Conservation (phyloP, 1,284 basidiomycete species). For the Afroboletus lepidellus region DNA sequence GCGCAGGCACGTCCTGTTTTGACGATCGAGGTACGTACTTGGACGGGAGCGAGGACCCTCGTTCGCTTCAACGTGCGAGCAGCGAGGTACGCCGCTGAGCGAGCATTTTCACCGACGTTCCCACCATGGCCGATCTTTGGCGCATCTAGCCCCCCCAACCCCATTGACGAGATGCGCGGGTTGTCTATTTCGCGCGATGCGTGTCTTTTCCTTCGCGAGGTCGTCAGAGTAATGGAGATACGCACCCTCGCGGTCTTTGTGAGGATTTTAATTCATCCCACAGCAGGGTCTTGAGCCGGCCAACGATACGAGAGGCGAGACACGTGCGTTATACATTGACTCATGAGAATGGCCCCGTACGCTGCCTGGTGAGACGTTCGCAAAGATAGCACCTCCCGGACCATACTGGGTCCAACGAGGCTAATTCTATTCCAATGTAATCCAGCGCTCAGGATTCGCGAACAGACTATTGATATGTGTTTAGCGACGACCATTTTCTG, state of each 20-base stretch:
- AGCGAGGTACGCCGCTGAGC: too few relatives aligned
- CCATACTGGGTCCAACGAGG: slow-evolving; percentile 2
- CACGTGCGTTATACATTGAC: background rate
- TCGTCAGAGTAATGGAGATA: background rate
- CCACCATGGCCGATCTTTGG: background rate
- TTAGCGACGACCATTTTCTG: background rate
- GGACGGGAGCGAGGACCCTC: too few relatives aligned
- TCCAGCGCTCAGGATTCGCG: background rate
- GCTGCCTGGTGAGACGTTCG: background rate
- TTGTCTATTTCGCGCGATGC: background rate
- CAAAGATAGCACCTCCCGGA: background rate
- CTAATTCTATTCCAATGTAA: slow-evolving; percentile 1
- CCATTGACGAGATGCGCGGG: background rate
- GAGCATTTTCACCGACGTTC: background rate
- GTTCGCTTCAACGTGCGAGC: too few relatives aligned
- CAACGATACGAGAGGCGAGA: background rate
- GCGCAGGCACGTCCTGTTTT: too few relatives aligned
- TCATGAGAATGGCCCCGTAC: background rate
- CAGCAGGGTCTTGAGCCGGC: background rate
- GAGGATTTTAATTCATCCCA: slow-evolving; percentile 3
- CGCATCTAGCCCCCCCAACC: background rate
- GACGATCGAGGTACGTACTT: too few relatives aligned
- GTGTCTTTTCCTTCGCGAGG: background rate
- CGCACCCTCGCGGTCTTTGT: background rate
- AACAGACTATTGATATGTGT: slow-evolving; percentile 5